These are phyloP conservation scores for Boletus edulis DNA, from an alignment of 768 basidiomycete genomes.

Conservation along the genomic window DNA sequence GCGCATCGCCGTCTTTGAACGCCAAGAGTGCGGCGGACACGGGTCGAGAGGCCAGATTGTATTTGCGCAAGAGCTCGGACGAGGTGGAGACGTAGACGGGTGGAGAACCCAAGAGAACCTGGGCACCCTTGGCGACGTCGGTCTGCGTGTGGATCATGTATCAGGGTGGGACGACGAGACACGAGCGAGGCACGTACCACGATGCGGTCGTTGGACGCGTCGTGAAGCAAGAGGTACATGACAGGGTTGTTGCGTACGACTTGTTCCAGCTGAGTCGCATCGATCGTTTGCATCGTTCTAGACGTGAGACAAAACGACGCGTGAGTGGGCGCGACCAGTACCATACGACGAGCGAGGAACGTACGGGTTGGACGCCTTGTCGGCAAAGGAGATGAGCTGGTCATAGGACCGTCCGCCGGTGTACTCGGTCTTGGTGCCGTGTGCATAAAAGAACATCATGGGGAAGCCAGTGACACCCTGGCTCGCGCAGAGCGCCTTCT, in stretches of 20 bases:
- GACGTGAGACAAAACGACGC: neutral
- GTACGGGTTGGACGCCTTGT: constrained; percentile 72
- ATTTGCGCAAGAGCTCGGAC: constrained; percentile 31
- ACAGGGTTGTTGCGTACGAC: constrained; percentile 14
- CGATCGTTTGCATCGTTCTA: constrained; percentile 24
- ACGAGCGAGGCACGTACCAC: constrained; percentile 28
- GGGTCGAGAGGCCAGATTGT: constrained; percentile 30
- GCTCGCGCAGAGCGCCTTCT: constrained; percentile 61
- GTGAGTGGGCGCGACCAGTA: neutral
- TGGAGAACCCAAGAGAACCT: constrained; percentile 48
- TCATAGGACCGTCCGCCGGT: constrained; percentile 68
- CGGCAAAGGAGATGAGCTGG: constrained; percentile 68
- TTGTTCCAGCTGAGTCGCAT: constrained; percentile 3
- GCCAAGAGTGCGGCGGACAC: constrained; percentile 65
- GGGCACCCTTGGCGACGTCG: constrained; percentile 53
- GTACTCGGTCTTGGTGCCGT: constrained; percentile 69
- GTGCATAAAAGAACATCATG: constrained; percentile 67
- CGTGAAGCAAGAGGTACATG: constrained; percentile 51
- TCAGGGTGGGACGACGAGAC: neutral
- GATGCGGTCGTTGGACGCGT: constrained; percentile 28
- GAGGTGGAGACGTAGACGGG: constrained; percentile 44
- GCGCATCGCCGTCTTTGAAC: constrained; percentile 56
- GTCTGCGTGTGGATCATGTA: constrained; percentile 33
- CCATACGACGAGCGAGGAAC: constrained; percentile 25
- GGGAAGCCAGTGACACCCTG: constrained; percentile 81